Percentiles rank a stretch among this genome's conserved stretches.
Evolutionary conservation across 371 early-diverging fungal species (phyloP).

Genomic region (Syncephalastrum contaminatum): DNA sequence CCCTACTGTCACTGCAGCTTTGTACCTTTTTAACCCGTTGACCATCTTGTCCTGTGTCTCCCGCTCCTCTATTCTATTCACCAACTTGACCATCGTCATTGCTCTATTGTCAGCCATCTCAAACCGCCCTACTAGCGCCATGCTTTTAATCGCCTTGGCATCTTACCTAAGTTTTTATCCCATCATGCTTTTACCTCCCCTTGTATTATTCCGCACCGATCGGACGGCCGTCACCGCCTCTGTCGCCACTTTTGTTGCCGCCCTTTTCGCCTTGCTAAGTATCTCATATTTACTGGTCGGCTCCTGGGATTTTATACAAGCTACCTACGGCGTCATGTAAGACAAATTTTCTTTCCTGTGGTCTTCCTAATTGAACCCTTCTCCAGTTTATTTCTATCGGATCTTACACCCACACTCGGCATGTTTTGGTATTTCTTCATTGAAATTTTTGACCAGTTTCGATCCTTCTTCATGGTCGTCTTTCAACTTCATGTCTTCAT

Average conservation of each 20-base stretch:
- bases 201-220: conserved; percentile 32
- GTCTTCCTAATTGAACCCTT: neutral
- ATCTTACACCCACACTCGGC: conserved; percentile 94
- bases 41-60: conserved; percentile 75
- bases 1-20: conserved; percentile 46
- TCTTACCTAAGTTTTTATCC: conserved; percentile 84
- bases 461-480: conserved; percentile 86
- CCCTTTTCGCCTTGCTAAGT: conserved; percentile 38
- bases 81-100: conserved; percentile 65
- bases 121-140: conserved; percentile 31
- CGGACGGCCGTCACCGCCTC: neutral
- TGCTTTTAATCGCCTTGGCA: conserved; percentile 74
- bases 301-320: conserved; percentile 72
- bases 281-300: conserved; percentile 61
- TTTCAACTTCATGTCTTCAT: conserved; percentile 88
- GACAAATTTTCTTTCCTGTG: conserved; percentile 13
- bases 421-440: conserved; percentile 98
- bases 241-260: conserved; percentile 3
- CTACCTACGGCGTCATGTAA: conserved; percentile 81
- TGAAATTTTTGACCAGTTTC: conserved; percentile 97
- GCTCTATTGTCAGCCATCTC: conserved; percentile 48
- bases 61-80: conserved; percentile 73
- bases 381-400: conserved; percentile 57
- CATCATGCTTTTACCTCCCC: conserved; percentile 71
- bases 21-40: conserved; percentile 86